Percentiles rank a stretch among this genome's conserved stretches.
These are phyloP conservation scores for Ceratocystiopsis minuta DNA, from an alignment of 2,329 filamentous ascomycete genomes.

Conservation along the genomic window DNA sequence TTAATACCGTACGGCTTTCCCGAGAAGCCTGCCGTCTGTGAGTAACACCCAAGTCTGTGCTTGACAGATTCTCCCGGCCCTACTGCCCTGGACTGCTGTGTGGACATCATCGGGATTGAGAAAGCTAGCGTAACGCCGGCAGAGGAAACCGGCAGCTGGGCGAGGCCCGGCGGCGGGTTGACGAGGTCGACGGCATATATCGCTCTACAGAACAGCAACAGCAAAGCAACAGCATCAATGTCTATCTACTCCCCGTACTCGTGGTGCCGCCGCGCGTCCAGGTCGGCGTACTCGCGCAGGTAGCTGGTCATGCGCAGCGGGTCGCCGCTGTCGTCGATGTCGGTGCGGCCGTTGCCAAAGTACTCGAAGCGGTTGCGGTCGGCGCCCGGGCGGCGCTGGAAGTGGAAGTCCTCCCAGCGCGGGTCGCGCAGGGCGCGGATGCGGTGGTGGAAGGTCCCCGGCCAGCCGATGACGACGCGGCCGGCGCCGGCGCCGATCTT, in stretches of 20 bases:
- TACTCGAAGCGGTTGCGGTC: constrained; percentile 6
- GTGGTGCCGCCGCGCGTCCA: not conserved
- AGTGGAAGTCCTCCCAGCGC: constrained; percentile 9
- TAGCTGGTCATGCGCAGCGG: constrained; percentile 1
- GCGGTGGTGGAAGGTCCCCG: constrained; percentile 7
- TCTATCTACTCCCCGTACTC: not conserved
- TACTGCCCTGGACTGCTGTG: no score
- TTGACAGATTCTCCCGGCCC: no score
- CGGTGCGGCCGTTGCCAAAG: constrained; percentile 7
- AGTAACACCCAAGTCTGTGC: no score
- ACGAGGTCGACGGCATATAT: no score
- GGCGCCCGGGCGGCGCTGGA: constrained; percentile 2
- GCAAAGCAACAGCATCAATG: no score
- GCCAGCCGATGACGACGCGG: constrained; percentile 7
- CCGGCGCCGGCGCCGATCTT: constrained; percentile 4
- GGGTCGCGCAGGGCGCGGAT: constrained; percentile 2
- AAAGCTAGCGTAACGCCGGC: no score
- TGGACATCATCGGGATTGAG: no score
- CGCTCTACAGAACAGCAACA: no score
- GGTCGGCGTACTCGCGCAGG: not conserved
- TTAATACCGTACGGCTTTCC: no score
- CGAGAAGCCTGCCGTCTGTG: no score
- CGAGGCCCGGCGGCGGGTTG: no score
- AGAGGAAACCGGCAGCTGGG: no score
- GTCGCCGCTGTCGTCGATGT: constrained; percentile 1